These are phyloP conservation scores for Eleusine indica DNA, from an alignment of 176 grass and related monocot genomes.

Conservation along the genomic window DNA sequence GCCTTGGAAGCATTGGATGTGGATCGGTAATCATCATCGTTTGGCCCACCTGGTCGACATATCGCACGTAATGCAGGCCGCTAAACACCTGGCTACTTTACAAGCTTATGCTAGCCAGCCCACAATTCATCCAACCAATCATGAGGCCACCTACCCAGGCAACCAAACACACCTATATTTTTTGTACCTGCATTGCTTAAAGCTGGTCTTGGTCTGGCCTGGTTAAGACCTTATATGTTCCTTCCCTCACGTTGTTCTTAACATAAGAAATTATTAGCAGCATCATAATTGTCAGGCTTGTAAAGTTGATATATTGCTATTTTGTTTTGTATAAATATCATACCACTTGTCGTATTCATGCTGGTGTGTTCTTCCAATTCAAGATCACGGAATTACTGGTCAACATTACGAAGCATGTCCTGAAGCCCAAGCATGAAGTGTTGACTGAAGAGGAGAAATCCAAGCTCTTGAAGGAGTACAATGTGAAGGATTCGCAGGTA, in stretches of 20 bases:
- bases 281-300: slow-evolving; percentile 1
- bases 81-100: too few species aligned
- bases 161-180: too few species aligned
- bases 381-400: slow-evolving; percentile 91
- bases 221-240: not conserved
- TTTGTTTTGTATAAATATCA: slow-evolving; percentile 12
- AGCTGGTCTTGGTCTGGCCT: too few species aligned
- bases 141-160: too few species aligned
- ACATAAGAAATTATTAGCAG: not conserved
- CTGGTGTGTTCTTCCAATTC: slow-evolving; percentile 32
- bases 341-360: slow-evolving; percentile 10
- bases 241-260: not conserved
- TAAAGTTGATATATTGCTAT: slow-evolving; percentile 19
- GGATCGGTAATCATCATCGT: too few species aligned
- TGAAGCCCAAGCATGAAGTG: slow-evolving; percentile 78
- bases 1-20: too few species aligned
- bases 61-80: too few species aligned
- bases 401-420: slow-evolving; percentile 83
- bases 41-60: too few species aligned
- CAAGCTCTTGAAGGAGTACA: slow-evolving; percentile 63
- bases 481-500: slow-evolving; percentile 79
- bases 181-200: too few species aligned
- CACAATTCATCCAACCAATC: too few species aligned
- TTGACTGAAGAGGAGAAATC: slow-evolving; percentile 68
- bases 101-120: too few species aligned